phyloP scores from a whole-genome alignment of 2,329 filamentous ascomycete species.

The Colletotrichum salicis region DNA sequence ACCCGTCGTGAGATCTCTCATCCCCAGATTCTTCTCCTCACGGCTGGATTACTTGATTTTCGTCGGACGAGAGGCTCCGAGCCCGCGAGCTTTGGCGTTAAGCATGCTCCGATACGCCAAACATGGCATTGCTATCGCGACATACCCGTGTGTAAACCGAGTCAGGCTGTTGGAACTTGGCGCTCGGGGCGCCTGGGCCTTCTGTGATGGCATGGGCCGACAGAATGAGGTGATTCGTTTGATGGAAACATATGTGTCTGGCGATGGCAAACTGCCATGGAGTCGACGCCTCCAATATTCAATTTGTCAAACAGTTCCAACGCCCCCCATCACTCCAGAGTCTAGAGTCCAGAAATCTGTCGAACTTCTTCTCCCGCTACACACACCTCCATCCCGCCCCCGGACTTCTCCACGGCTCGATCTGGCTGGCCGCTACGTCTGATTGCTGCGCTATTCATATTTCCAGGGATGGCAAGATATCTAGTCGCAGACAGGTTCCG shows the following conservation, averaged over 20 bases:
- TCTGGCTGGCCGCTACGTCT: constrained; percentile 4
- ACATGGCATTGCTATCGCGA: not conserved
- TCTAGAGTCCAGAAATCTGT: not conserved
- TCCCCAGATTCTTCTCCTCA: constrained; percentile 10
- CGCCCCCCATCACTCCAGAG: not conserved
- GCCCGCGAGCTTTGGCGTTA: not conserved
- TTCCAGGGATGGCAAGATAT: not conserved
- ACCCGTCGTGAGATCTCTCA: constrained; percentile 20
- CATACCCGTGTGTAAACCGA: not conserved
- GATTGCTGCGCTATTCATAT: constrained; percentile 3
- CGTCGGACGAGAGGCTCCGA: constrained; percentile 14
- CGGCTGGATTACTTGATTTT: constrained; percentile 6
- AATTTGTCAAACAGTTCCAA: not conserved
- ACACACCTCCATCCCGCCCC: constrained; percentile 5
- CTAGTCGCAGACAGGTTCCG: not conserved
- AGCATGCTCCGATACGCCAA: not conserved
- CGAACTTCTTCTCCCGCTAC: not conserved
- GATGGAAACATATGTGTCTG: not conserved
- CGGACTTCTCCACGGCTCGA: constrained; percentile 17
- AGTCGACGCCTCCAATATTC: not conserved
- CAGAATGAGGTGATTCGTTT: not conserved
- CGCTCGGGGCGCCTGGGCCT: not conserved
- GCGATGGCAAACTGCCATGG: not conserved
- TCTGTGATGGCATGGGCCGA: not conserved
- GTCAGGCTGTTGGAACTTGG: not conserved